These are phyloP conservation scores for Vitis amurensis DNA, from an alignment of 164 flowering plant species.

Conservation along the genomic window DNA sequence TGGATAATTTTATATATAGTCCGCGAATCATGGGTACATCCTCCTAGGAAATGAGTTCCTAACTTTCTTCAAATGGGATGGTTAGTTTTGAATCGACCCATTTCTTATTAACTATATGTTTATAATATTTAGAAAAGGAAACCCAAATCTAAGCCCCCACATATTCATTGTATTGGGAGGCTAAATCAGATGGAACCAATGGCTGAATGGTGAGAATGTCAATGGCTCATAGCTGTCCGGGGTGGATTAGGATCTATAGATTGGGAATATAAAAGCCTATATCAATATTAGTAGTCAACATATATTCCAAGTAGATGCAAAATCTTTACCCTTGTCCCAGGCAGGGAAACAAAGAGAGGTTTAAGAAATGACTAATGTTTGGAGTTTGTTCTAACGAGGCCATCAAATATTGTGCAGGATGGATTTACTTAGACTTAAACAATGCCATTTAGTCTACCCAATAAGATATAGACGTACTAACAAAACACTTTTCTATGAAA, in stretches of 20 bases:
- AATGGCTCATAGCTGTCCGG: background rate
- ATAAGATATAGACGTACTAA: too few relatives aligned
- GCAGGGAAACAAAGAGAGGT: background rate
- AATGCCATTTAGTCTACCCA: too few relatives aligned
- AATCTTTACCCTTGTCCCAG: background rate
- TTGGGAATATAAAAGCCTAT: slow-evolving; percentile 1
- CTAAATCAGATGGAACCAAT: background rate
- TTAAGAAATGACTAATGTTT: background rate
- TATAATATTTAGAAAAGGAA: background rate
- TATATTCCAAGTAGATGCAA: background rate
- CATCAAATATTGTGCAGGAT: too few relatives aligned
- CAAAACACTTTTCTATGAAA: too few relatives aligned
- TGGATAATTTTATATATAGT: background rate
- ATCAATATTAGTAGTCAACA: background rate
- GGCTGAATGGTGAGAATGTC: background rate
- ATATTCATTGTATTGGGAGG: background rate
- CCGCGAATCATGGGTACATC: background rate
- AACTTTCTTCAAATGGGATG: background rate
- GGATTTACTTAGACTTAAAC: too few relatives aligned
- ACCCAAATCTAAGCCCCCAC: background rate
- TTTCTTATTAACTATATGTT: background rate
- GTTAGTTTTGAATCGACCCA: background rate
- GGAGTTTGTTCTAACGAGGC: too few relatives aligned
- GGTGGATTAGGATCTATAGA: background rate
- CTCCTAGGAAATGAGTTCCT: background rate